Evolutionary conservation across 169 alveolate species (phyloP).

Genomic region (Amoebophrya sp.): DNA sequence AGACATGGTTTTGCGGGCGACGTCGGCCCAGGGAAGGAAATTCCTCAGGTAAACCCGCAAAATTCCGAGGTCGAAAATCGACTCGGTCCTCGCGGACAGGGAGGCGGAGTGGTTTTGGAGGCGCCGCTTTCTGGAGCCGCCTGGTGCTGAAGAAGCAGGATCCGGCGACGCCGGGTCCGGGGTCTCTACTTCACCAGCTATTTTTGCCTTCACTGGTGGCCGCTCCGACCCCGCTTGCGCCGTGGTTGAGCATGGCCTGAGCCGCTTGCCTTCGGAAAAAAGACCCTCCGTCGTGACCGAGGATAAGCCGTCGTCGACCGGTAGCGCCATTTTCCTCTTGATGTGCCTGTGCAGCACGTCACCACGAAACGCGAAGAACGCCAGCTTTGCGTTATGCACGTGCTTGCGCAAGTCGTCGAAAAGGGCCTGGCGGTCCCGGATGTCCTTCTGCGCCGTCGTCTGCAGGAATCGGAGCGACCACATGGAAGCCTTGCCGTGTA

Average conservation of each 20-base stretch:
- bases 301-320: background rate
- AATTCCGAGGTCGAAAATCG: background rate
- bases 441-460: background rate
- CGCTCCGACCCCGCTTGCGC: too few species aligned
- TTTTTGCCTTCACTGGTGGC: too few species aligned
- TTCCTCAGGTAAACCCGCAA: background rate
- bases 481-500: background rate
- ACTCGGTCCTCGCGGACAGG: background rate
- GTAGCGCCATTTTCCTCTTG: background rate
- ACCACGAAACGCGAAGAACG: background rate
- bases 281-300: background rate
- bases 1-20: background rate
- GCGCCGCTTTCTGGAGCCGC: background rate
- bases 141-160: background rate
- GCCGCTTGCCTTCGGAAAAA: too few species aligned
- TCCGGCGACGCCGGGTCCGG: background rate
- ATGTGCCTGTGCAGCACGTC: background rate
- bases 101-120: background rate
- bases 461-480: background rate
- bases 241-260: too few species aligned
- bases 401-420: background rate
- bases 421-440: too few species aligned
- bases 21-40: background rate
- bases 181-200: background rate
- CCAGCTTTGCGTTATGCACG: background rate